Evolutionary conservation across 805 yeast genomes (phyloP), one percentile per base, ranked within the genome.

Genomic region (Danielia oregonensis): DNA sequence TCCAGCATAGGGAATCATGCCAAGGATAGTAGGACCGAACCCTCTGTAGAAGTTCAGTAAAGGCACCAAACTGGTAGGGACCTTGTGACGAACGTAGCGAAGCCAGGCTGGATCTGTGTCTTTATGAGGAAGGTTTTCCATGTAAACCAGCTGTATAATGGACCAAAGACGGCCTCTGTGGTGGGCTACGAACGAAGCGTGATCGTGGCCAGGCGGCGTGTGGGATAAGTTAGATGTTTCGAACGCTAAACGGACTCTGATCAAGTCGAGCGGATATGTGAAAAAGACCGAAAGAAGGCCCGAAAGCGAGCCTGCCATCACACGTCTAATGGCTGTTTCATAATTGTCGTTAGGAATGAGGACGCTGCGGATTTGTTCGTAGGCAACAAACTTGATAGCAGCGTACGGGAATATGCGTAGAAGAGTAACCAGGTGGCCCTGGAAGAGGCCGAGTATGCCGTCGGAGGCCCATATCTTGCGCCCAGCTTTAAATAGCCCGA

Each of bases 1-100:
- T 8, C 98, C 98, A 1, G 98, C 98, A 56, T 93, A 93, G 1
- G 98, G 98, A 15, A 93, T 71, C 95, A 93, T 89, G 8, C 98
- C 98, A 26, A 89, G 51, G 29, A 93, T 80, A 0, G 98, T 93
- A 13, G 98, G 96, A 6, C 84, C 76, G 59, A 91, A 93, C 2
- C 98, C 98, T 38, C 97, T 72, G 62, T 91, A 93, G 58, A 89
- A 93, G 63, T 89, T 91, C 33, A 76, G 62, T 9, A 75, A 37
- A 5, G 72, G 58, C 6, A 61, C 51, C 3, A 65, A 30, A 11
- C 46, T 33, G 39, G 46, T 43, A 29, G 76, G 62, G 33, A 54
- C 51, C 35, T 54, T 45, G 42, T 49, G 42, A 35, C 72, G 47
- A 59, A 56, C 42, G 49, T 45, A 46, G 37, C 52, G 49, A 42